Evolutionary conservation across 2,329 filamentous ascomycete species (phyloP).

Genomic region (Sporothrix luriei): DNA sequence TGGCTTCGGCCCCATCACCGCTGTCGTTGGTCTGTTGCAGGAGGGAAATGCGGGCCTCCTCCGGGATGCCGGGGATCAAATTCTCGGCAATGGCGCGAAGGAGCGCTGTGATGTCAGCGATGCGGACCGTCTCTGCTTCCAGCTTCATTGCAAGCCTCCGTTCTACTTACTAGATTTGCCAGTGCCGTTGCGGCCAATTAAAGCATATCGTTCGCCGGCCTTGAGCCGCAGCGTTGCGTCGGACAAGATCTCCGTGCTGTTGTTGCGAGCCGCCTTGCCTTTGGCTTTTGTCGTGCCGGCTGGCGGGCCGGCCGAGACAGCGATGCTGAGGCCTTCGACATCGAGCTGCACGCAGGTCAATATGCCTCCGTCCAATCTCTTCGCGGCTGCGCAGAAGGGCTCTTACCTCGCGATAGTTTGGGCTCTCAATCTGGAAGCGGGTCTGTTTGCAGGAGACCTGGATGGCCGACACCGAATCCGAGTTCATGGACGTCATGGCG

Average conservation of each 20-base stretch:
- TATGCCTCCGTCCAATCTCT: neutral
- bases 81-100: conserved; percentile 76
- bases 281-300: conserved; percentile 48
- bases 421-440: conserved; percentile 62
- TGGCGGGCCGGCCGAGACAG: conserved; percentile 53
- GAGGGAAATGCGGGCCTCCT: conserved; percentile 65
- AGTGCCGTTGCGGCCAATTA: conserved; percentile 78
- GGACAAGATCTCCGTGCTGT: conserved; percentile 67
- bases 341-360: conserved; percentile 56
- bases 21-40: conserved; percentile 66
- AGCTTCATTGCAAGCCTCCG: neutral
- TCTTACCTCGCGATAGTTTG: conserved; percentile 59
- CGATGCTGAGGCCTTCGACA: conserved; percentile 72
- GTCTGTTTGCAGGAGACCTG: conserved; percentile 68
- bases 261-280: conserved; percentile 51
- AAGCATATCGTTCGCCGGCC: conserved; percentile 71
- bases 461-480: conserved; percentile 57
- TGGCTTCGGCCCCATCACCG: conserved; percentile 39
- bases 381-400: too few species aligned
- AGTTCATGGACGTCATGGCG: conserved; percentile 45
- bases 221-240: conserved; percentile 73
- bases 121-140: neutral
- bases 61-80: conserved; percentile 73
- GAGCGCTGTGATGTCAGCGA: conserved; percentile 54
- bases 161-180: conserved; percentile 71